phyloP scores from a whole-genome alignment of 768 basidiomycete species.

The Rhizopogon rudus region DNA sequence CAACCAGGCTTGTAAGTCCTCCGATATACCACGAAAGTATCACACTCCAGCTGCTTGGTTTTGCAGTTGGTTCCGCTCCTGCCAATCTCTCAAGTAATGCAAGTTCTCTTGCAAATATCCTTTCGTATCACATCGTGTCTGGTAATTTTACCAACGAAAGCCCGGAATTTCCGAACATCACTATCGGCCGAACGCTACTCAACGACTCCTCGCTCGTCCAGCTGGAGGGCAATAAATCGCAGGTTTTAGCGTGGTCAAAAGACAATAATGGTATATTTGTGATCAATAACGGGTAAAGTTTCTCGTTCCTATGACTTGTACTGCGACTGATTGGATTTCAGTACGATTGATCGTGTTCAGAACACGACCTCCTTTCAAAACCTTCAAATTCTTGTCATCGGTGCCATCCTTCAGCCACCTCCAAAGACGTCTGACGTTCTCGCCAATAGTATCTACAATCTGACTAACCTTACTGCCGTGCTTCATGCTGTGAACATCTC shows the following conservation, averaged over 20 bases:
- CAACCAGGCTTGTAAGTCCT: slow-evolving; percentile 46
- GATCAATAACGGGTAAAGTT: slow-evolving; percentile 44
- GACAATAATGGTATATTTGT: slow-evolving; percentile 34
- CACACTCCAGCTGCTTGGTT: not conserved
- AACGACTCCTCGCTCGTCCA: slow-evolving; percentile 40
- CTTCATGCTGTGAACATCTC: slow-evolving; percentile 12
- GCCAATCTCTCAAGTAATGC: slow-evolving; percentile 28
- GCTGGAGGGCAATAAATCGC: slow-evolving; percentile 54
- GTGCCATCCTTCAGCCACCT: slow-evolving; percentile 50
- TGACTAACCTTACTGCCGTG: slow-evolving; percentile 34
- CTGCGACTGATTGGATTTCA: slow-evolving; percentile 1
- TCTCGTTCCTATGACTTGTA: not conserved
- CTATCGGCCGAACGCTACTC: slow-evolving; percentile 62
- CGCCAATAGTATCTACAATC: slow-evolving; percentile 30
- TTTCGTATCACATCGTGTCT: slow-evolving; percentile 54
- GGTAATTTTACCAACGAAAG: slow-evolving; percentile 44
- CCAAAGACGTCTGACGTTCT: slow-evolving; percentile 39
- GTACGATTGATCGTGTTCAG: slow-evolving; percentile 29
- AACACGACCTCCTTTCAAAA: slow-evolving; percentile 34
- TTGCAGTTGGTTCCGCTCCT: slow-evolving; percentile 25
- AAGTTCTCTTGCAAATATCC: slow-evolving; percentile 37
- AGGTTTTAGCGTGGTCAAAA: slow-evolving; percentile 49
- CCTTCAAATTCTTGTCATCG: slow-evolving; percentile 43
- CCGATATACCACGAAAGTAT: not conserved
- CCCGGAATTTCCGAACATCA: slow-evolving; percentile 48